phyloP scores from a whole-genome alignment of 768 basidiomycete genomes.

The Megacollybia marginata region DNA sequence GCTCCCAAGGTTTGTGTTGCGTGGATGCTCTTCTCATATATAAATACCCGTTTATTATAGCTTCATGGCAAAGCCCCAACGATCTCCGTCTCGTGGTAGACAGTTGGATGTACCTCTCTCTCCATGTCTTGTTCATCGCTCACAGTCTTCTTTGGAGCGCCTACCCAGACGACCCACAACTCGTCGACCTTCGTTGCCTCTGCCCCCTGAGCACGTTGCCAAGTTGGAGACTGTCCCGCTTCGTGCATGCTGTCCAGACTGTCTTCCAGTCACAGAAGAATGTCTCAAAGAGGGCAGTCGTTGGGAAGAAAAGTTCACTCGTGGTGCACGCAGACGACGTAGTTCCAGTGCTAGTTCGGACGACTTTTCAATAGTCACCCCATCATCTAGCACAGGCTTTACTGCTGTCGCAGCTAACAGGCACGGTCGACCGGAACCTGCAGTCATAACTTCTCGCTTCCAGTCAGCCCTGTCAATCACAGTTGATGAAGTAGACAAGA shows the following conservation, averaged over 20 bases:
- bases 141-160: slow-evolving; percentile 15
- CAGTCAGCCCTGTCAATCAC: slow-evolving; percentile 29
- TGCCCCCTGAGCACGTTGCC: slow-evolving; percentile 24
- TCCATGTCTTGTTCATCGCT: slow-evolving; percentile 50
- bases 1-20: slow-evolving; percentile 45
- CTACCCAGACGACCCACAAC: slow-evolving; percentile 8
- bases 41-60: slow-evolving; percentile 18
- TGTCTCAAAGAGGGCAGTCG: slow-evolving; percentile 44
- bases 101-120: slow-evolving; percentile 27
- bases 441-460: slow-evolving; percentile 7
- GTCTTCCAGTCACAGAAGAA: slow-evolving; percentile 51
- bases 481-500: slow-evolving; percentile 61
- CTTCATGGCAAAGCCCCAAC: slow-evolving; percentile 31
- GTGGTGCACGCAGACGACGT: slow-evolving; percentile 53
- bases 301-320: slow-evolving; percentile 60
- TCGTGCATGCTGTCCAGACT: slow-evolving; percentile 64
- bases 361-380: slow-evolving; percentile 18
- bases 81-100: slow-evolving; percentile 33
- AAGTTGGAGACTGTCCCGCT: slow-evolving; percentile 53
- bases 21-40: slow-evolving; percentile 2
- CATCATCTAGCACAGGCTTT: slow-evolving; percentile 14
- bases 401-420: slow-evolving; percentile 14
- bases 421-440: slow-evolving; percentile 5
- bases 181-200: slow-evolving; percentile 26
- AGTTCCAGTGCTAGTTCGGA: slow-evolving; percentile 31